Evolutionary conservation across 352 stramenopile genomes (phyloP).

Genomic region (Globisporangium spinosum): DNA sequence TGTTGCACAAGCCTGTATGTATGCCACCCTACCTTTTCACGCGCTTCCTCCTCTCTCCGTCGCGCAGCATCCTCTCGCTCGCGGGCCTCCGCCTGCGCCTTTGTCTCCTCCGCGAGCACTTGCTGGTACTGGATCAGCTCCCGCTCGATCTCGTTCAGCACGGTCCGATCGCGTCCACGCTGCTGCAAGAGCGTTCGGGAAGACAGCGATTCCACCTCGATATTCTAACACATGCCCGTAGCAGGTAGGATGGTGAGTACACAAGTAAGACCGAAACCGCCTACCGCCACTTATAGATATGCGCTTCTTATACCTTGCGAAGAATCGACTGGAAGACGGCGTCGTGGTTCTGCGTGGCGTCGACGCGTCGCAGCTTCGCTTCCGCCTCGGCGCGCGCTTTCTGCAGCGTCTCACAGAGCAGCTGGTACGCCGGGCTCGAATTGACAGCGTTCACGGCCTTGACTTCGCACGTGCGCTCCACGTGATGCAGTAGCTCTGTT

Average conservation of each 20-base stretch:
- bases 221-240: constrained; percentile 3
- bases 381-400: constrained; percentile 50
- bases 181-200: constrained; percentile 38
- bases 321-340: constrained; percentile 25
- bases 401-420: constrained; percentile 58
- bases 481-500: constrained; percentile 53
- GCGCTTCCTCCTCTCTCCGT: constrained; percentile 29
- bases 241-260: neutral
- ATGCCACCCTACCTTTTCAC: constrained; percentile 27
- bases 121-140: constrained; percentile 46
- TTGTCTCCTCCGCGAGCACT: constrained; percentile 26
- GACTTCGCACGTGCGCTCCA: constrained; percentile 60
- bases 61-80: constrained; percentile 33
- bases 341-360: constrained; percentile 15
- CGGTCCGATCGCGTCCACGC: constrained; percentile 31
- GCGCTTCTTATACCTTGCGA: constrained; percentile 18
- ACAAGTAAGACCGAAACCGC: neutral
- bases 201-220: constrained; percentile 34
- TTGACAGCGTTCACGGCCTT: constrained; percentile 53
- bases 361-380: constrained; percentile 31
- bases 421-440: constrained; percentile 51
- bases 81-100: constrained; percentile 29
- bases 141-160: constrained; percentile 43
- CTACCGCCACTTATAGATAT: neutral
- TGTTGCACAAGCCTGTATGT: neutral